phyloP scores from a whole-genome alignment of 345 rosid species.

The Microcos paniculata region DNA sequence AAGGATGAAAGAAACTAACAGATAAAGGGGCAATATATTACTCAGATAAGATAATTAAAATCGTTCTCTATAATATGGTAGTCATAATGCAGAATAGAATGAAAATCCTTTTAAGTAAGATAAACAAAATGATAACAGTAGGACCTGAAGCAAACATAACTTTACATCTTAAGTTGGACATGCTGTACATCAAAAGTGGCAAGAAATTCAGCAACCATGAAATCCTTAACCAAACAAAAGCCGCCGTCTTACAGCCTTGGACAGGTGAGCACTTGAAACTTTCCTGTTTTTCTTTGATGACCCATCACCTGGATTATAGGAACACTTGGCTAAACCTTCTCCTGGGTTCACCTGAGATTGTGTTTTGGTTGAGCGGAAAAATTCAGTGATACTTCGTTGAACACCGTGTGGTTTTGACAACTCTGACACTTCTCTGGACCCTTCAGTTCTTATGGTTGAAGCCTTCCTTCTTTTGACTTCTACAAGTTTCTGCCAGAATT shows the following conservation, averaged over 20 bases:
- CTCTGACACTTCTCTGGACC: conserved; percentile 30
- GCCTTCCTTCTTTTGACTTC: conserved; percentile 46
- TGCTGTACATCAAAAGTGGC: conserved; percentile 3
- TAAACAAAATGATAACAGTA: not conserved
- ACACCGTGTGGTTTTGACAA: conserved; percentile 44
- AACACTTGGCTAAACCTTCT: conserved; percentile 26
- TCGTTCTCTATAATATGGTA: not conserved
- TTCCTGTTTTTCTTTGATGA: conserved; percentile 49
- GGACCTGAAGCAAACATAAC: conserved; percentile 6
- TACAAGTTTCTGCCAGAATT: conserved; percentile 44
- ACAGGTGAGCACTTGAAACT: conserved; percentile 37
- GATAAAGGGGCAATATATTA: not conserved
- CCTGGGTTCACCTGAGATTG: conserved; percentile 30
- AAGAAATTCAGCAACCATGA: conserved; percentile 6
- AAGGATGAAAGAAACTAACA: not conserved
- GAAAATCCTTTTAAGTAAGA: not conserved
- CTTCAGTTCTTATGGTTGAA: conserved; percentile 30
- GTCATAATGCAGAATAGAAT: not conserved
- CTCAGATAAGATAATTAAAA: not conserved
- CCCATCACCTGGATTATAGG: conserved; percentile 21
- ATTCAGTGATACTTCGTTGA: conserved; percentile 68
- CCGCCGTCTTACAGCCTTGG: conserved; percentile 75
- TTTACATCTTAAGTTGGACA: conserved; percentile 16
- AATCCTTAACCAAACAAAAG: conserved; percentile 49
- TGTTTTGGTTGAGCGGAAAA: conserved; percentile 67